phyloP scores from a whole-genome alignment of 2,329 filamentous ascomycete genomes.

The Thelonectria discophora region DNA sequence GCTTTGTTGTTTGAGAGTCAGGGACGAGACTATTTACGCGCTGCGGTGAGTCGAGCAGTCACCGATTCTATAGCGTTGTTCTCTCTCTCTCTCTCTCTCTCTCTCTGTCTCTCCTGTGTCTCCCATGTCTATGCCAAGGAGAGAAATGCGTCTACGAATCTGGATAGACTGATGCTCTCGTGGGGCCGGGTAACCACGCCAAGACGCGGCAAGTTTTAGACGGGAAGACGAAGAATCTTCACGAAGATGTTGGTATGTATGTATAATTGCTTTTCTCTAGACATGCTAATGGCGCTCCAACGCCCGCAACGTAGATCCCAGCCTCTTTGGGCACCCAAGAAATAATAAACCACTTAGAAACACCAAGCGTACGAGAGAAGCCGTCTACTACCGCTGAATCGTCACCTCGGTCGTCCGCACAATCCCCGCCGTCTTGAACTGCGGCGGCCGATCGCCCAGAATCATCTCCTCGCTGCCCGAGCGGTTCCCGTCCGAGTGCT shows the following conservation, averaged over 20 bases:
- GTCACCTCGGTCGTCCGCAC: constrained; percentile 26
- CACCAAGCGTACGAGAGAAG: background rate
- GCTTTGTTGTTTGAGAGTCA: background rate
- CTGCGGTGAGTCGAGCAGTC: background rate
- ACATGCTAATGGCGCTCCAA: background rate
- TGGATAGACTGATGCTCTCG: too few species aligned
- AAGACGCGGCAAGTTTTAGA: too few species aligned
- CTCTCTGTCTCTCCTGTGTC: background rate
- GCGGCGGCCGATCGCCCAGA: constrained; percentile 7
- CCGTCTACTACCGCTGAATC: background rate
- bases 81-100: background rate
- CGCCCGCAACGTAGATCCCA: constrained; percentile 1
- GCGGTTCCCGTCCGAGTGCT: constrained; percentile 8
- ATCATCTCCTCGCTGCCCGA: constrained; percentile 30
- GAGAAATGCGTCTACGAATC: too few species aligned
- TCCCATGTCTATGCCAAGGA: too few species aligned
- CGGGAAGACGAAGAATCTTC: too few species aligned
- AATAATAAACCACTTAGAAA: background rate
- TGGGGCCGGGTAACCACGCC: too few species aligned
- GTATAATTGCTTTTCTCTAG: constrained; percentile 1
- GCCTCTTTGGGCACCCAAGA: constrained; percentile 3
- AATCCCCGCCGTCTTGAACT: constrained; percentile 18
- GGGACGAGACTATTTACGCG: background rate
- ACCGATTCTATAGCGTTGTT: background rate
- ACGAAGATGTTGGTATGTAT: background rate